A percentile compares a stretch with the other conserved stretches of the same genome.
These are phyloP conservation scores for Populus hybrid DNA, from an alignment of 441 rosid genomes.

Conservation along the genomic window DNA sequence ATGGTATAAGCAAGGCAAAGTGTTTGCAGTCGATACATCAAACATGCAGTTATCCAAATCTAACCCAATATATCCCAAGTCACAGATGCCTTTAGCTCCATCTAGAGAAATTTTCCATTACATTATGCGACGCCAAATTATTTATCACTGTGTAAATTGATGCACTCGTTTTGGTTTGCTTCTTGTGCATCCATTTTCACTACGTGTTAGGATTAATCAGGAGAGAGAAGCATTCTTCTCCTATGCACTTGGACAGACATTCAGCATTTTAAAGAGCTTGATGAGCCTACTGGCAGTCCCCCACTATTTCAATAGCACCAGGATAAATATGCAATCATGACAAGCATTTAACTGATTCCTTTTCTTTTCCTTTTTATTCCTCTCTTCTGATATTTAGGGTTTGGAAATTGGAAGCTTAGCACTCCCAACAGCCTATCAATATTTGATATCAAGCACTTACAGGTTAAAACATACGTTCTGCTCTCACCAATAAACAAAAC, in stretches of 20 bases:
- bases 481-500: constrained; percentile 4
- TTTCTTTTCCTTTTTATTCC: neutral
- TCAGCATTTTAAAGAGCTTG: neutral
- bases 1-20: neutral
- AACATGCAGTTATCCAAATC: neutral
- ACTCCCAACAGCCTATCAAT: neutral
- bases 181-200: neutral
- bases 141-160: neutral
- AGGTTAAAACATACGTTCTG: neutral
- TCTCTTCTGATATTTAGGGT: too few relatives aligned
- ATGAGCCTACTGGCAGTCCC: too few relatives aligned
- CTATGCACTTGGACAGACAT: neutral
- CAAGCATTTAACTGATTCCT: neutral
- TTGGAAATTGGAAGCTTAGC: too few relatives aligned
- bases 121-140: neutral
- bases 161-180: neutral
- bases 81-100: too few relatives aligned
- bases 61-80: too few relatives aligned
- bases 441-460: constrained; percentile 1
- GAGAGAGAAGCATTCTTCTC: neutral
- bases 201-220: neutral
- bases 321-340: neutral
- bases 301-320: neutral
- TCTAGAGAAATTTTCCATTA: neutral
- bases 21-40: neutral